Evolutionary conservation across 345 rosid species (phyloP).

Genomic region (Reutealis trisperma): DNA sequence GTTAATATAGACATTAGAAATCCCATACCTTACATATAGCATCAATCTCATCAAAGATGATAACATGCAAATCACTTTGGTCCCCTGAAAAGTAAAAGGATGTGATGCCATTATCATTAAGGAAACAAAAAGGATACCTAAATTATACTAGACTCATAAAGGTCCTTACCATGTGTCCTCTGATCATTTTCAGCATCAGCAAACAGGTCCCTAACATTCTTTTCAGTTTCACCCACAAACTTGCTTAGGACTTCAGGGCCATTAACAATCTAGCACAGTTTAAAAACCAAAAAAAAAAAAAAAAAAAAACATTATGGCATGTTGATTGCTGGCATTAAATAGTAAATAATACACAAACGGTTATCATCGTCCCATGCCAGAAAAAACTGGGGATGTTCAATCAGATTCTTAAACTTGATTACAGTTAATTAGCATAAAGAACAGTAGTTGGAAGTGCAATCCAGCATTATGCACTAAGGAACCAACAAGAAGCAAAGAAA

Average conservation of each 20-base stretch:
- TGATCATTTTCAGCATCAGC: conserved; percentile 99
- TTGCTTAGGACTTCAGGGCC: conserved; percentile 98
- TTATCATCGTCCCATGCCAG: conserved; percentile 1
- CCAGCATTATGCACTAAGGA: background rate
- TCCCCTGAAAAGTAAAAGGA: conserved; percentile 64
- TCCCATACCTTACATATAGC: conserved; percentile 94
- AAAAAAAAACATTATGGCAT: background rate
- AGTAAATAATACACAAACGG: background rate
- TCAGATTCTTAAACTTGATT: background rate
- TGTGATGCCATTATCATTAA: conserved; percentile 15
- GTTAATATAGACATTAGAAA: background rate
- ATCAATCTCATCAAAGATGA: conserved; percentile 99
- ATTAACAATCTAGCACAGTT: conserved; percentile 71
- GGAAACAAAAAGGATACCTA: background rate
- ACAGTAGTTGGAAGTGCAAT: background rate
- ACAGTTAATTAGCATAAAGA: background rate
- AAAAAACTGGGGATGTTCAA: background rate
- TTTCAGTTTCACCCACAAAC: conserved; percentile 99
- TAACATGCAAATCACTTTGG: conserved; percentile 93
- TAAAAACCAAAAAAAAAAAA: conserved; percentile 19
- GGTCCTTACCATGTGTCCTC: conserved; percentile 63
- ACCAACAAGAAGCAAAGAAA: background rate
- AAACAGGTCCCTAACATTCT: conserved; percentile 89
- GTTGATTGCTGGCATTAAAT: background rate
- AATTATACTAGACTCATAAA: background rate